Conservation (phyloP, 2,329 filamentous ascomycete genomes). For the Aspergillus hortae region DNA sequence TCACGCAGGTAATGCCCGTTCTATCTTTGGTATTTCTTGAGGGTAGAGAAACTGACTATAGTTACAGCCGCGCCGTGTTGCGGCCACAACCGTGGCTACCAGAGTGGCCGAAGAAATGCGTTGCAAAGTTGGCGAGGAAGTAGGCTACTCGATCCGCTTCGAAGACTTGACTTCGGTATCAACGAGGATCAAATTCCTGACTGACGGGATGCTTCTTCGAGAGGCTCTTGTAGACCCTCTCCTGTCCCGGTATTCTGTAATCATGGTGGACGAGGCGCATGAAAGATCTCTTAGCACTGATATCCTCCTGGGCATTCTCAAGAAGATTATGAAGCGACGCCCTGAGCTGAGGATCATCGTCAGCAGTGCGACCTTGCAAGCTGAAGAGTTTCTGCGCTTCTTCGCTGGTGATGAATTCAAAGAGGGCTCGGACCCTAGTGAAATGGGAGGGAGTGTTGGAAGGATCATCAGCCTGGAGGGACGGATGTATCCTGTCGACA, state of each 20-base stretch:
- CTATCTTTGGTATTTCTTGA: conserved; percentile 19
- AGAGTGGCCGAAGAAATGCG: conserved; percentile 86
- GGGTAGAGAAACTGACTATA: conserved; percentile 6
- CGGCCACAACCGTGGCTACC: conserved; percentile 82
- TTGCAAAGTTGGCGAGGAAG: conserved; percentile 82
- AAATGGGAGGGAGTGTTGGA: conserved; percentile 45
- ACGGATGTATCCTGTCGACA: conserved; percentile 82
- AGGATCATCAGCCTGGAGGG: conserved; percentile 82
- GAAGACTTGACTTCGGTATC: conserved; percentile 84
- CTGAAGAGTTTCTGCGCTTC: conserved; percentile 78
- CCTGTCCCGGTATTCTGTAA: conserved; percentile 84
- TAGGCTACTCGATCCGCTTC: conserved; percentile 87
- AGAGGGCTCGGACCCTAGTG: conserved; percentile 29
- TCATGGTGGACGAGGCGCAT: conserved; percentile 98
- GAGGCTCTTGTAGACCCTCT: conserved; percentile 92
- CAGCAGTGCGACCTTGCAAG: conserved; percentile 90
- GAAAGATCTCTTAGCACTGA: conserved; percentile 92
- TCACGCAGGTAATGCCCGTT: conserved; percentile 71
- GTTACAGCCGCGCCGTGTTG: conserved; percentile 75
- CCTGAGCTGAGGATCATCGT: conserved; percentile 83
- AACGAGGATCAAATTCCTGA: conserved; percentile 92
- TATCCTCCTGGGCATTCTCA: conserved; percentile 80
- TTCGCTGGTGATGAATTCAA: conserved; percentile 55
- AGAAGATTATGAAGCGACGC: conserved; percentile 79
- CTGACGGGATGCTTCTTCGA: conserved; percentile 83